Percentiles rank a stretch among this genome's conserved stretches.
Conservation (phyloP, 768 basidiomycete species). For the Asterophora parasitica region DNA sequence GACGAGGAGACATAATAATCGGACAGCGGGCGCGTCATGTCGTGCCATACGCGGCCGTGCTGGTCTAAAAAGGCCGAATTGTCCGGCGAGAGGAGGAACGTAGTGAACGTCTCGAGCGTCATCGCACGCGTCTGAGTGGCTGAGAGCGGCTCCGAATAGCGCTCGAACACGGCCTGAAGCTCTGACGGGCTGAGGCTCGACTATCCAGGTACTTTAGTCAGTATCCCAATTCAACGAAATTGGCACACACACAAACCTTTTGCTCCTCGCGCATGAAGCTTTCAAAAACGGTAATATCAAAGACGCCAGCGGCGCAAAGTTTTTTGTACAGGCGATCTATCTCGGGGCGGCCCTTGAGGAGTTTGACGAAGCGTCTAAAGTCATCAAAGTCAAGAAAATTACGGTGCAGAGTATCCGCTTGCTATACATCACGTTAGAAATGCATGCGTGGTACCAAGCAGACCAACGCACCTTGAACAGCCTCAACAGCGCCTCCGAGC, state of each 20-base stretch:
- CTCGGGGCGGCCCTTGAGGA: constrained; percentile 81
- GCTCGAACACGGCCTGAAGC: constrained; percentile 34
- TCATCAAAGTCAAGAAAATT: constrained; percentile 74
- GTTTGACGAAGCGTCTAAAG: constrained; percentile 81
- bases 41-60: constrained; percentile 49
- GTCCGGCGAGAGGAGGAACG: constrained; percentile 78
- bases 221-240: background rate
- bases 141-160: constrained; percentile 25
- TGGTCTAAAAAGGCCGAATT: constrained; percentile 56
- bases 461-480: constrained; percentile 50
- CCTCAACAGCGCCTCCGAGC: constrained; percentile 50
- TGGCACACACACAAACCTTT: constrained; percentile 29
- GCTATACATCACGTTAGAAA: constrained; percentile 34
- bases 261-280: constrained; percentile 46
- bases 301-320: constrained; percentile 26
- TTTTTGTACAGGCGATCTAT: constrained; percentile 60
- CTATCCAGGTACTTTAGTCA: constrained; percentile 18
- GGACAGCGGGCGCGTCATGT: constrained; percentile 85
- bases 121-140: constrained; percentile 24
- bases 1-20: constrained; percentile 90
- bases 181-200: constrained; percentile 32
- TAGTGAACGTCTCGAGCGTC: constrained; percentile 61
- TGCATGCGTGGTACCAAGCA: background rate
- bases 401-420: constrained; percentile 54
- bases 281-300: constrained; percentile 40